Evolutionary conservation across 441 rosid genomes (phyloP), one percentile per base, ranked within the genome.

Genomic region (Sinapis alba): DNA sequence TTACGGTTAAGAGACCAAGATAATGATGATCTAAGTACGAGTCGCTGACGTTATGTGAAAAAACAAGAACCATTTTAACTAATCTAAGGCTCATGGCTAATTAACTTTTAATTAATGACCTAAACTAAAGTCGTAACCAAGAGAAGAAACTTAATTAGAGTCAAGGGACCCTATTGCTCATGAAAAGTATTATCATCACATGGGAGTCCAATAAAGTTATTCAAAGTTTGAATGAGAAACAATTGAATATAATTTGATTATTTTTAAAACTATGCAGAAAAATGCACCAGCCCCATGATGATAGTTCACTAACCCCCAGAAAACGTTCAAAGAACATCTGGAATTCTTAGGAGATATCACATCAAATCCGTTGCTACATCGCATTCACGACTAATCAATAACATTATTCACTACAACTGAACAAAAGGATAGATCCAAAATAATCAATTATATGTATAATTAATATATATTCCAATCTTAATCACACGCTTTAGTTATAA

Each of bases 131-230:
- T 56, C 50, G 64, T 56, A 76, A 70, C 43, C 61, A 41, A 56
- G 71, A 70, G 66, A 76, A 70, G 58, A 56, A 24, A 18, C 56
- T 57, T 57, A 56, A 24, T 58, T 23, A 18, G 41, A 76, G 67
- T 70, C 67, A 70, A 70, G 71, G 80, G 80, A 64, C 80, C 79
- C 61, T 45, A 19, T 13, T 64, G 71, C 57, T 64, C 23, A 8
- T 18, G 75, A 64, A 64, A 76, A 76, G 75, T 70, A 21, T 69
- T 64, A 63, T 76, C 75, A 64, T 57, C 75, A 76, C 80, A 76
- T 76, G 80, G 62, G 70, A 7, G 7, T 47, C 43, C n/a, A 24
- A 64, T 41, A 76, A 70, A 76, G 71, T 6, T 30, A 38, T 76
- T 70, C 71, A 76, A 76, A 76, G 59, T 69, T 76, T 57, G 75